These are phyloP conservation scores for Arthromyces matolae DNA, from an alignment of 768 basidiomycete genomes.

Conservation along the genomic window DNA sequence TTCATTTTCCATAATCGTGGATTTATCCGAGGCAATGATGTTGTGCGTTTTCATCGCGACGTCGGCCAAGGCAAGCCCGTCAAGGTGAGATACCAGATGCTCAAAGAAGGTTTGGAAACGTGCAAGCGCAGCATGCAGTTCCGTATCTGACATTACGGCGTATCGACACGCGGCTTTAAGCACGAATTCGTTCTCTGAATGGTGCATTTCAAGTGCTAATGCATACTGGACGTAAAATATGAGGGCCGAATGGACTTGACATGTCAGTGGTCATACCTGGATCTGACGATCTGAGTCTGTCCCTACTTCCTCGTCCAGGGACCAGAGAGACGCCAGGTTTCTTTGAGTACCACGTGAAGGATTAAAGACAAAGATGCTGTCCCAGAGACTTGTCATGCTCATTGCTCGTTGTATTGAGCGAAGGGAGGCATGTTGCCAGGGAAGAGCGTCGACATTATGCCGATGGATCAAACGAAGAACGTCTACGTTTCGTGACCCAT, in stretches of 20 bases:
- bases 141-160: slow-evolving; percentile 22
- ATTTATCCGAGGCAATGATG: too few species aligned
- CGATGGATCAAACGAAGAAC: slow-evolving; percentile 35
- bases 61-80: slow-evolving; percentile 10
- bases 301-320: slow-evolving; percentile 16
- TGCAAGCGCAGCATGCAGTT: slow-evolving; percentile 20
- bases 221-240: slow-evolving; percentile 43
- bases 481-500: slow-evolving; percentile 25
- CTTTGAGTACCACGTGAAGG: slow-evolving; percentile 19
- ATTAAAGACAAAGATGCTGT: slow-evolving; percentile 44
- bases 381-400: slow-evolving; percentile 30
- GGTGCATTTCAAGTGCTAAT: slow-evolving; percentile 39
- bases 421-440: slow-evolving; percentile 45
- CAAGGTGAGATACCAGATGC: slow-evolving; percentile 15
- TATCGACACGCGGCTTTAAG: slow-evolving; percentile 34
- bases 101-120: slow-evolving; percentile 15
- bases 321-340: slow-evolving; percentile 28
- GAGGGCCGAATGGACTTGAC: too few species aligned
- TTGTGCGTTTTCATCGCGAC: slow-evolving; percentile 6
- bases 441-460: slow-evolving; percentile 33
- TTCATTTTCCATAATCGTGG: too few species aligned
- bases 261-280: slow-evolving; percentile 24
- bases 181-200: slow-evolving; percentile 25
- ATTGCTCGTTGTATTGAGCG: slow-evolving; percentile 36
- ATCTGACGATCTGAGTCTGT: slow-evolving; percentile 18